Base-by-base conservation (phyloP, 2,329 filamentous ascomycete species). In the Clarireedia hainanense region DNA sequence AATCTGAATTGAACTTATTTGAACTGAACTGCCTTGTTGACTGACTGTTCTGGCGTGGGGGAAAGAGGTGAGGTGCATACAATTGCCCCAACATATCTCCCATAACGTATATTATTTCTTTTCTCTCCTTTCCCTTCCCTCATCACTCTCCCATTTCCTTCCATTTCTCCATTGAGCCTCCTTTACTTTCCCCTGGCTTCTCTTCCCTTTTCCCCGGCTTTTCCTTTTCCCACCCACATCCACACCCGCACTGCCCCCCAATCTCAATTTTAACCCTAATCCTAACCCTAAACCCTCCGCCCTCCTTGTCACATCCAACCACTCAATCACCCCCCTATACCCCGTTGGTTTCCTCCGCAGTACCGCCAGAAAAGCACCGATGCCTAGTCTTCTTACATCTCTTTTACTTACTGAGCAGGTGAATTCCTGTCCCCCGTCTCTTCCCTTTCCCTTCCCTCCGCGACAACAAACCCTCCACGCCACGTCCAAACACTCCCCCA, bases 261-360 rank as follows among this genome's bases (percentile, higher is more conserved):
- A 5, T 39, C 37, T 20, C 23, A 6, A 14, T 20, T 40, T 7
- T 14, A 20, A 20, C 20, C 20, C 52, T 9, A 20, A 10, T 2
- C 24, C 40, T n/a, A 15, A 23, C 14, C 24, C 17, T 6, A 36
- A 24, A 10, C 20, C n/a, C 43, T 23, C 43, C 43, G 10, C 26
- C 14, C 26, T 15, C 46, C 49, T n/a, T 43, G 47, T 57, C n/a
- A 12, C 48, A 6, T 77, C 75, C 58, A 96, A 71, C 89, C 89
- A 96, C 34, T 68, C 69, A 56, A 96, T 70, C 14, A 91, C 77
- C 30, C 72, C 71, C 5, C 66, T 66, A 70, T 90, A 89, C 54
- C 76, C 79, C 36, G 85, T 85, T 75, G 95, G 91, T 69, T 86
- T 89, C 63, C 76, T 79, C 48, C 71, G 69, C 64, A 96, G 75